Base-by-base conservation (phyloP, 352 stramenopile species). In the Phytophthora macrochlamydospora region DNA sequence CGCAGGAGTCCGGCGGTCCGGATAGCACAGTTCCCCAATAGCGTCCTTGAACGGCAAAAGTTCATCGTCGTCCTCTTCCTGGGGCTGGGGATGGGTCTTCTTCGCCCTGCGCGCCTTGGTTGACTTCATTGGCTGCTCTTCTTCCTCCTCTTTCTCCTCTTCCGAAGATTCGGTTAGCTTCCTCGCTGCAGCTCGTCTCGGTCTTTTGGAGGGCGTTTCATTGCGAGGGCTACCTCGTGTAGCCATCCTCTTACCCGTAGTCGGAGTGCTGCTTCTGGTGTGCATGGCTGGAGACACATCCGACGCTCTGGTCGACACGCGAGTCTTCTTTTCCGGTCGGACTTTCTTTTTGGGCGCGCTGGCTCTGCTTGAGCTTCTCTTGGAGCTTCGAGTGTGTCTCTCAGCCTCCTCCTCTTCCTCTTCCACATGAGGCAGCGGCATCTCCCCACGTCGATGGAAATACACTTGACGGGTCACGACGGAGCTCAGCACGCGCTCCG, bases 381-480 rank as follows among this genome's bases (percentile, higher is more conserved):
- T 52, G 40, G 9, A 52, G 57, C 51, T 57, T 38, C 45, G 61
- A 38, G 11, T 55, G 32, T 7, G 45, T 24, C 45, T 60, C 49
- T 46, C 66, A 3, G n/a, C 29, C n/a, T 24, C 59, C 44, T 69
- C 42, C 2, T 31, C 5, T 14, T 65, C 55, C 7, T 24, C 28
- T 9, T 46, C 12, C 14, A 8, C 12, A 14, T 8, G 28, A 7
- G 28, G 28, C 40, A 51, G 51, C 35, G 31, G 48, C 35, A 32
- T 48, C 28, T 58, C 59, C 37, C 57, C 59, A 38, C 68, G 67
- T 9, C 54, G 51, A 52, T 69, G 69, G 67, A 91, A 82, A 80
- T 81, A 93, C 7, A 91, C 30, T n/a, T 81, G 72, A 59, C 86
- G 84, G 28, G 80, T 90, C 52, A 89, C 83, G 3, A 93, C 79